phyloP scores from a whole-genome alignment of 108 stramenopile species.

The Fragilaria radians region DNA sequence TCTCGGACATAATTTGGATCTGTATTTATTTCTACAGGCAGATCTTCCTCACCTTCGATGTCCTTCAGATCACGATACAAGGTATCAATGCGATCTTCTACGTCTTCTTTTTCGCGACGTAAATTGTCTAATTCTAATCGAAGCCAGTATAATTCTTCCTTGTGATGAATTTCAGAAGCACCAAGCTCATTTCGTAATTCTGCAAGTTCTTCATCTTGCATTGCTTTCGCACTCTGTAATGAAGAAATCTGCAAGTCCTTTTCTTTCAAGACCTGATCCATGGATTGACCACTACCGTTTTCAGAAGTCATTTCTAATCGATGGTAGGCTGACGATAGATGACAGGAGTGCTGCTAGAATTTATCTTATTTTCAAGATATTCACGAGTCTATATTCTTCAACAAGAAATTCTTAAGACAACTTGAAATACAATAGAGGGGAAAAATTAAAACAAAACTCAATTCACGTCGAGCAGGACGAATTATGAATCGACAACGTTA shows the following conservation, averaged over 20 bases:
- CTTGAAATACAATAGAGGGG: too few species aligned
- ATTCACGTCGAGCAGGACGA: too few species aligned
- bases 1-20: slow-evolving; percentile 1
- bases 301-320: not conserved
- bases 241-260: slow-evolving; percentile 3
- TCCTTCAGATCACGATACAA: slow-evolving; percentile 26
- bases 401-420: too few species aligned
- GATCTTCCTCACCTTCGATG: not conserved
- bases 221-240: slow-evolving; percentile 7
- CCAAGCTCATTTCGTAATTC: slow-evolving; percentile 27
- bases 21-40: not conserved
- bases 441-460: too few species aligned
- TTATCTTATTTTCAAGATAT: too few species aligned
- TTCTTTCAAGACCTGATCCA: slow-evolving; percentile 9
- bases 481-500: too few species aligned
- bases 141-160: slow-evolving; percentile 37
- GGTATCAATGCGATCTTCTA: slow-evolving; percentile 33
- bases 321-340: too few species aligned
- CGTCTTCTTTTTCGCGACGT: slow-evolving; percentile 34
- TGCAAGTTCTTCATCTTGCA: slow-evolving; percentile 5
- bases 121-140: slow-evolving; percentile 25
- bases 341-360: too few species aligned
- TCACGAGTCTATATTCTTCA: too few species aligned
- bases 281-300: not conserved
- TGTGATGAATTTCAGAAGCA: slow-evolving; percentile 17